phyloP scores from a whole-genome alignment of 192 early-diverging fungal species.

The Coemansia sp. region DNA sequence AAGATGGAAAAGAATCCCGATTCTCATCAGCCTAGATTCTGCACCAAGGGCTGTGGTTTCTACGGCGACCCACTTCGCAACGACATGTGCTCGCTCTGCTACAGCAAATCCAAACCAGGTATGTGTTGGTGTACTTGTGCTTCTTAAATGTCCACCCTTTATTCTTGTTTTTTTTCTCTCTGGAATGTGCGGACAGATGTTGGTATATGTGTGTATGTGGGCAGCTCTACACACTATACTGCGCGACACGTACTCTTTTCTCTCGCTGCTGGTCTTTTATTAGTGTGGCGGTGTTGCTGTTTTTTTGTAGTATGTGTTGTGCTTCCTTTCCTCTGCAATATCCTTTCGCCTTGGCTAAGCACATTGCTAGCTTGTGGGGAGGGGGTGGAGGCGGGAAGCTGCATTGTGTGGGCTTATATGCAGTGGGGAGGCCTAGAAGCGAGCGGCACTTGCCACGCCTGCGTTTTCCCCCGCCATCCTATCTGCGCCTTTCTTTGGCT shows the following conservation, averaged over 20 bases:
- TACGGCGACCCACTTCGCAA: conserved; percentile 72
- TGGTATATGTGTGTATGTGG: too few species aligned
- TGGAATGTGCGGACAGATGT: background rate
- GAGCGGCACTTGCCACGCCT: background rate
- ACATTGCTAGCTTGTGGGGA: background rate
- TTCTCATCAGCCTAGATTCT: conserved; percentile 59
- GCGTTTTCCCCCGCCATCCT: background rate
- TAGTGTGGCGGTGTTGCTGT: background rate
- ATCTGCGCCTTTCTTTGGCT: background rate
- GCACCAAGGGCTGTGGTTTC: conserved; percentile 72
- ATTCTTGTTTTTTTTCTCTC: background rate
- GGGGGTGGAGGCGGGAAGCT: background rate
- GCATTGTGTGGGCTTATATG: background rate
- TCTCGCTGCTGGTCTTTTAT: background rate
- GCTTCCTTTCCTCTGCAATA: background rate
- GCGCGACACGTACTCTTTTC: background rate
- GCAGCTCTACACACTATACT: conserved; percentile 9
- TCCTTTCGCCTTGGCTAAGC: background rate
- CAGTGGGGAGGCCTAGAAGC: background rate
- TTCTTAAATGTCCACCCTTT: background rate
- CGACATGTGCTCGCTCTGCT: conserved; percentile 78
- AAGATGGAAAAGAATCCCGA: conserved; percentile 72
- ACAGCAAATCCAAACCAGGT: conserved; percentile 58
- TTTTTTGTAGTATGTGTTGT: background rate
- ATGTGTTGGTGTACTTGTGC: conserved; percentile 15